Conservation (phyloP, 225 moss, liverwort and hornwort species). For the Pseudoscleropodium purum region DNA sequence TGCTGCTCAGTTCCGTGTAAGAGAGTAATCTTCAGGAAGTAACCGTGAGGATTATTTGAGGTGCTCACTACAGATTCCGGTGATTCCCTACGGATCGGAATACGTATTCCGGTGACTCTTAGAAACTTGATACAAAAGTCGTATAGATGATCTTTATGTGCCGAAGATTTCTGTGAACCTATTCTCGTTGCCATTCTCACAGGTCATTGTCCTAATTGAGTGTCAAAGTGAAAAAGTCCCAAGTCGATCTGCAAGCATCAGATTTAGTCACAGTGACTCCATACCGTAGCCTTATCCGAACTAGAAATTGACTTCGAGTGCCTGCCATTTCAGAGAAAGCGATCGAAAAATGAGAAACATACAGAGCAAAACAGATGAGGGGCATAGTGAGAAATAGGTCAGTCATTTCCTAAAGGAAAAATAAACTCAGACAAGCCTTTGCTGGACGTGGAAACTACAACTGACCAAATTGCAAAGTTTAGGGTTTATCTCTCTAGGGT, state of each 20-base stretch:
- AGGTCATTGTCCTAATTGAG: conserved; percentile 13
- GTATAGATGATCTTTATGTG: conserved; percentile 21
- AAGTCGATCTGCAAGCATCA: background rate
- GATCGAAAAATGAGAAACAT: background rate
- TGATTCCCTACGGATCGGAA: conserved; percentile 19
- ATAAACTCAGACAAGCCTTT: background rate
- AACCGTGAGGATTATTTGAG: conserved; percentile 17
- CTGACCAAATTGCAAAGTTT: background rate
- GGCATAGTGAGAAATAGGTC: background rate
- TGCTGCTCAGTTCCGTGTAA: conserved; percentile 73
- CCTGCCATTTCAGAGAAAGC: conserved; percentile 8
- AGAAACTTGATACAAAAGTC: conserved; percentile 62
- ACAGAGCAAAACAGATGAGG: background rate
- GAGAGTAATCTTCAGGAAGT: conserved; percentile 61
- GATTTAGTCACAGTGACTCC: background rate
- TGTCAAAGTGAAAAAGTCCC: background rate
- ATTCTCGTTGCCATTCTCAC: conserved; percentile 21
- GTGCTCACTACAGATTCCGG: conserved; percentile 18
- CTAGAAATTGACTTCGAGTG: background rate
- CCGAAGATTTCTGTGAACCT: background rate
- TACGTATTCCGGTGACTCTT: conserved; percentile 49
- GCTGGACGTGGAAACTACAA: background rate
- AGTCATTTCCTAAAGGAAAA: background rate
- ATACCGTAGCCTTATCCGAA: background rate
- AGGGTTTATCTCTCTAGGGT: background rate